Percentiles rank a stretch among this genome's conserved stretches.
These are phyloP conservation scores for Allium fistulosum DNA, from an alignment of 106 monocot species.

Conservation along the genomic window DNA sequence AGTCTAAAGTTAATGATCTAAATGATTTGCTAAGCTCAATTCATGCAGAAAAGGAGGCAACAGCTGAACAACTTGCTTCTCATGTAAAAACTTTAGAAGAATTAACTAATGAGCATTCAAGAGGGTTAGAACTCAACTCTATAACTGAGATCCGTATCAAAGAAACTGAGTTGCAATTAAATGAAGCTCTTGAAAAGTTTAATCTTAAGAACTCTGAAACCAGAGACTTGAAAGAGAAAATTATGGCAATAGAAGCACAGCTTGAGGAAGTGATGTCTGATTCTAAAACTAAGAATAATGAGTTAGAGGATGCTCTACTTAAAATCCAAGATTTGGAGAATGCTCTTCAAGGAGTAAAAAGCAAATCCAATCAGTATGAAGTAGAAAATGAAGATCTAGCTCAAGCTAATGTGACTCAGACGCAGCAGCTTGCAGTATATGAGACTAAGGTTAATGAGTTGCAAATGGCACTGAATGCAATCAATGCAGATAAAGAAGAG, in stretches of 20 bases:
- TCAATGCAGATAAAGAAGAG: conserved; percentile 47
- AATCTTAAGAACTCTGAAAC: conserved; percentile 48
- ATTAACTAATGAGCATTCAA: conserved; percentile 50
- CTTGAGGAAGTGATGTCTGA: conserved; percentile 24
- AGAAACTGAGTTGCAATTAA: conserved; percentile 45
- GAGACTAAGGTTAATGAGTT: conserved; percentile 48
- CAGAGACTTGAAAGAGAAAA: conserved; percentile 39
- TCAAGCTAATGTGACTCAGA: conserved; percentile 40
- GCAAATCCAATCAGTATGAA: conserved; percentile 23
- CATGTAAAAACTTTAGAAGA: conserved; percentile 39
- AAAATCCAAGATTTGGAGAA: conserved; percentile 36
- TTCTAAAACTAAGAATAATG: conserved; percentile 31
- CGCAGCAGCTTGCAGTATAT: conserved; percentile 42
- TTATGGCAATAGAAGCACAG: conserved; percentile 38
- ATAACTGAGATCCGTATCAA: conserved; percentile 41
- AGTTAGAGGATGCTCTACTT: conserved; percentile 45
- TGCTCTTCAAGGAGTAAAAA: conserved; percentile 18
- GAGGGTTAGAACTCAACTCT: conserved; percentile 48
- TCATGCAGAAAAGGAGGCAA: conserved; percentile 52
- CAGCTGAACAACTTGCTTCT: conserved; percentile 35
- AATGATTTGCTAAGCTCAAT: conserved; percentile 33
- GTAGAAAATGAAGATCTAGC: conserved; percentile 43
- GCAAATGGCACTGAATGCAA: conserved; percentile 24
- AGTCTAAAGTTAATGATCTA: conserved; percentile 39
- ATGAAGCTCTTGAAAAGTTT: conserved; percentile 45